Base-by-base conservation (phyloP, 1,284 basidiomycete genomes). In the Cryptococcus depauperatus region DNA sequence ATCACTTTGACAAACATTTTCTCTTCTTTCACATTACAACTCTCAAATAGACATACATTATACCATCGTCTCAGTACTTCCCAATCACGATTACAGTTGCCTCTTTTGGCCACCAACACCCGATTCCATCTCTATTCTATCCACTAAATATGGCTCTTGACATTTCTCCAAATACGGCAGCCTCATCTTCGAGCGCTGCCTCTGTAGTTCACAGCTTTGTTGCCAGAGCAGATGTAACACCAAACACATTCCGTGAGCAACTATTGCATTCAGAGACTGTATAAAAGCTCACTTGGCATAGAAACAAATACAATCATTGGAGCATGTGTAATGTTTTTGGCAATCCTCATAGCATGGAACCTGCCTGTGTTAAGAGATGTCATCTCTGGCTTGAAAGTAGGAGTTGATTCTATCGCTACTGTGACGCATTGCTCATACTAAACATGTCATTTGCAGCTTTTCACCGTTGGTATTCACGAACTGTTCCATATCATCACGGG, bases 261-360 rank as follows among this genome's bases (percentile, higher is more conserved):
- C 21, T 8, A 30, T 11, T 4, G 6, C 37, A 19, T 8, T 3
- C 21, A 39, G 16, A 30, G 14, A 23, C 14, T 35, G 38, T n/a
- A n/a, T n/a, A n/a, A n/a, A n/a, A n/a, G n/a, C 27, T 18, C 26
- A 19, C 35, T 43, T 45, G 41, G 46, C 14, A 3, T 51, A 71
- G 68, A 70, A 33, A 60, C 57, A 8, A 59, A 68, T 44, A 71
- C 68, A 5, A 50, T 71, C 47, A 66, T 71, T 41, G 66, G 60
- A 5, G 66, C 62, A 26, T 63, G 62, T 41, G 59, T 69, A n/a
- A 64, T 67, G 58, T 58, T 69, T 44, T 35, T 66, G 28, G 57
- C 53, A 0, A 61, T 64, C 13, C 52, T 62, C n/a, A 53, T 67
- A 16, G 56, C 61, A 2, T 71, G 69, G 69, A 66, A 68, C 46